A percentile compares a stretch with the other conserved stretches of the same genome.
Evolutionary conservation across 2,329 filamentous ascomycete species (phyloP).

Genomic region (Calonectria honghensis): DNA sequence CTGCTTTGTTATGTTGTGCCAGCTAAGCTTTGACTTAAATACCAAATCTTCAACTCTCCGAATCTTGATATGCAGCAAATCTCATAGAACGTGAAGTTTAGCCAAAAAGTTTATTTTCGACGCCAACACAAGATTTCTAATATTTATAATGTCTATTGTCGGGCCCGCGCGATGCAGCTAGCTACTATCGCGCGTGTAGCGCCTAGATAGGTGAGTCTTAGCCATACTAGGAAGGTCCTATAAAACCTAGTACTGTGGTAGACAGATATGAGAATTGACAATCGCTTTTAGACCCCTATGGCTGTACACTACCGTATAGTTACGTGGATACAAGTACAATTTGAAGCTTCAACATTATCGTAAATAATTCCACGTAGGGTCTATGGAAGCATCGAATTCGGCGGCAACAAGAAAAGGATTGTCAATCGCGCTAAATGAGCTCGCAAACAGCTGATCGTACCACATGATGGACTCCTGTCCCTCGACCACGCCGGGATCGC

Average conservation of each 20-base stretch:
- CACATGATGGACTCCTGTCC: constrained; percentile 60
- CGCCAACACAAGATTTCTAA: too few species aligned
- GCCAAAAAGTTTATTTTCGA: not conserved
- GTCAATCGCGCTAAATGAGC: constrained; percentile 59
- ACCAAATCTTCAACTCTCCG: not conserved
- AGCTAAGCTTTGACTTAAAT: not conserved
- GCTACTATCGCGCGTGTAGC: too few species aligned
- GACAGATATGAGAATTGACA: too few species aligned
- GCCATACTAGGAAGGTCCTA: too few species aligned
- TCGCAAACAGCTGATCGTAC: constrained; percentile 60
- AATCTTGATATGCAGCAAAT: not conserved
- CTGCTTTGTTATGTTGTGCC: not conserved
- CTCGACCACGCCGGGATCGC: constrained; percentile 49
- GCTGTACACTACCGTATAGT: too few species aligned
- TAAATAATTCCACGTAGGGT: constrained; percentile 58
- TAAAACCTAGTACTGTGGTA: too few species aligned
- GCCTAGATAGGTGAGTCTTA: too few species aligned
- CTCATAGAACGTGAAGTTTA: not conserved
- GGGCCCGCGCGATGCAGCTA: not conserved
- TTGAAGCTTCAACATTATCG: constrained; percentile 35
- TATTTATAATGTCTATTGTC: not conserved
- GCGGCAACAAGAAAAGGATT: constrained; percentile 59
- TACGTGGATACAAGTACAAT: constrained; percentile 4
- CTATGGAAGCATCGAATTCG: constrained; percentile 58
- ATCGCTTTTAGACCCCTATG: too few species aligned